Evolutionary conservation across 2,329 filamentous ascomycete species (phyloP), one percentile per base, ranked within the genome.

Genomic region (Tolypocladium guangdongense): DNA sequence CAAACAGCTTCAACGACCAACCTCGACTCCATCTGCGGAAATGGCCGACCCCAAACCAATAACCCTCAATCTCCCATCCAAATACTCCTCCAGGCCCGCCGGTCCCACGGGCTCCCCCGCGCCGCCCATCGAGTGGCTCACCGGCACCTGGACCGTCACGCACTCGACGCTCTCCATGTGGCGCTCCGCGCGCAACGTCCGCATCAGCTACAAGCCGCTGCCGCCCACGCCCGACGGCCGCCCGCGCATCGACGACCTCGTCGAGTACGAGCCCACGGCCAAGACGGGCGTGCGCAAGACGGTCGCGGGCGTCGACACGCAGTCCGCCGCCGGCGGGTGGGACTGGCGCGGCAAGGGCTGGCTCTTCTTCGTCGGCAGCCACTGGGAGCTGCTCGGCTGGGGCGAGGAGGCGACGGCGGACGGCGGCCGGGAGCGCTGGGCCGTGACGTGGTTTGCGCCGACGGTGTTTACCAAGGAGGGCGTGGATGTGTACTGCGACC

Each of bases 381-480:
- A 89, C 63, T 95, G 90, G 90, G 88, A 95, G 74, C 72, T 93
- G 2, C 68, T 95, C 20, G 88, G 86, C 3, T 91, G 82, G 76
- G 88, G 88, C 6, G 78, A 85, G 64, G 65, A 67, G 24, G 61
- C 64, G 36, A 59, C 69, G 24, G 65, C 69, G 16, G 73, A 66
- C 35, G 70, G 69, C 1, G 65, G 62, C 10, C 66, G 61, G 49
- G 79, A 82, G 67, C 76, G 78, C 60, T 95, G 88, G 87, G 82
- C 81, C 1, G 87, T 95, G 16, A 95, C 88, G 5, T 92, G 86
- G 77, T 95, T 95, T 68, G 84, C 85, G 57, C 84, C 87, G 63
- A 95, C 88, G 27, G 60, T 91, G 46, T 95, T 95, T 61, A 93
- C 89, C 7, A 86, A 86, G 57, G 87, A 89, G 54, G 90, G 90